These are phyloP conservation scores for Diophrys appendiculata DNA, from an alignment of 73 alveolate species.

Conservation along the genomic window DNA sequence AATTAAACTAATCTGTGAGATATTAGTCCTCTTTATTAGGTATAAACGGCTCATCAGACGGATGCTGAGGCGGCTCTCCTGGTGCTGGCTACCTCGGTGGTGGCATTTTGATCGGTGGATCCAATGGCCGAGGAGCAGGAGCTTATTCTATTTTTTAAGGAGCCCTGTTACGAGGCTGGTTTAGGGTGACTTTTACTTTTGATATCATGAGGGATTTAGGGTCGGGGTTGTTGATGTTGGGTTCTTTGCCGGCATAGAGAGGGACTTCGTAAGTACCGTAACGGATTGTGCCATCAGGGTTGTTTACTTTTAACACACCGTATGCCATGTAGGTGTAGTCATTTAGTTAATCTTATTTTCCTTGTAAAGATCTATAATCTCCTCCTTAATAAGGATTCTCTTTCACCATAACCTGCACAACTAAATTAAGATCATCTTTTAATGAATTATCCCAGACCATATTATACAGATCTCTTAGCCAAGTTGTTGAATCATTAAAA, in stretches of 20 bases:
- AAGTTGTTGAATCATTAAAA: slow-evolving; percentile 21
- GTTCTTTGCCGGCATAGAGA: slow-evolving; percentile 12
- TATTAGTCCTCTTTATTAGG: slow-evolving; percentile 37
- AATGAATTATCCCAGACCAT: slow-evolving; percentile 41
- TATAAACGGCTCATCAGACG: slow-evolving; percentile 23
- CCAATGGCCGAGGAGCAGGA: background rate
- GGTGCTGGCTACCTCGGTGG: background rate
- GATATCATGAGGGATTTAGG: background rate
- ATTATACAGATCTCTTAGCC: slow-evolving; percentile 47
- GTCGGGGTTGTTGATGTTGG: background rate
- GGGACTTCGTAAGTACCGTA: slow-evolving; percentile 32
- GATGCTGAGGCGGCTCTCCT: background rate
- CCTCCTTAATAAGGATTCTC: slow-evolving; percentile 24
- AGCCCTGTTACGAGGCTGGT: background rate
- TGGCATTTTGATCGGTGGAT: background rate
- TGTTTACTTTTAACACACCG: slow-evolving; percentile 29
- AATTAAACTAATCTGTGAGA: slow-evolving; percentile 13
- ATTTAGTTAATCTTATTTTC: slow-evolving; percentile 10
- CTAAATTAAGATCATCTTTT: slow-evolving; percentile 17
- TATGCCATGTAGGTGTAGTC: slow-evolving; percentile 21
- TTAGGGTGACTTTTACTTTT: background rate
- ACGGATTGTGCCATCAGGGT: slow-evolving; percentile 42
- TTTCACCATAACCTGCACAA: slow-evolving; percentile 14
- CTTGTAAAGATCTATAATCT: background rate
- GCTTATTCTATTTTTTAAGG: background rate